Conservation (phyloP, 306 rosid genomes). For the Quercus suber region DNA sequence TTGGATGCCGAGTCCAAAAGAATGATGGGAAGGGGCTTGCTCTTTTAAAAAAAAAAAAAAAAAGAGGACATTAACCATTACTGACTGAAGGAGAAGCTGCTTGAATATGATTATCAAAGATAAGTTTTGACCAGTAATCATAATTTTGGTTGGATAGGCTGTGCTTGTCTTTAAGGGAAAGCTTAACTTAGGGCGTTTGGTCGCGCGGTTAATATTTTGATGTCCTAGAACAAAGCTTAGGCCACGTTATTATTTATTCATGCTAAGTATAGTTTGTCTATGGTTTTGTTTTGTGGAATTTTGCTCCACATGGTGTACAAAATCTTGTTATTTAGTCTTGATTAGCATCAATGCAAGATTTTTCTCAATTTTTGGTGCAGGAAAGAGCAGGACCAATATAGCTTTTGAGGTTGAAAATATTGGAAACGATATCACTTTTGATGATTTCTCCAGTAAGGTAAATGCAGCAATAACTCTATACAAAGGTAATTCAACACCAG, state of each 20-base stretch:
- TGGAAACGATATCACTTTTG: too few relatives aligned
- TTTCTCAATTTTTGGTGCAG: too few relatives aligned
- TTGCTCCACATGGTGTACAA: neutral
- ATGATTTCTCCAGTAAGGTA: too few relatives aligned
- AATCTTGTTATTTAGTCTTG: too few relatives aligned
- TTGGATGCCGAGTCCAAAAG: constrained; percentile 69
- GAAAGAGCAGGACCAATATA: too few relatives aligned
- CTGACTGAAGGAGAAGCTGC: constrained; percentile 88
- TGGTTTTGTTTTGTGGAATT: neutral
- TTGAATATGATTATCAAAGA: constrained; percentile 1
- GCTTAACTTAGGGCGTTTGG: neutral
- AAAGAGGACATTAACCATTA: constrained; percentile 50
- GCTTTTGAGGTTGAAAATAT: too few relatives aligned
- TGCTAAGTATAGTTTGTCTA: neutral
- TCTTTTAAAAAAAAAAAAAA: neutral
- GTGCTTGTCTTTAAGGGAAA: neutral
- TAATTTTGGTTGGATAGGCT: neutral
- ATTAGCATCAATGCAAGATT: too few relatives aligned
- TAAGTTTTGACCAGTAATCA: neutral
- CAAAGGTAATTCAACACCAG: too few relatives aligned
- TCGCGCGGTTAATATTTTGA: neutral
- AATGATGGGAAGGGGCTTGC: constrained; percentile 65
- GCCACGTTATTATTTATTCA: neutral
- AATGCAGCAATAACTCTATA: too few relatives aligned
- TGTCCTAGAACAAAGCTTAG: neutral